phyloP scores from a whole-genome alignment of 2,329 filamentous ascomycete genomes.

The Fusarium scirpi region DNA sequence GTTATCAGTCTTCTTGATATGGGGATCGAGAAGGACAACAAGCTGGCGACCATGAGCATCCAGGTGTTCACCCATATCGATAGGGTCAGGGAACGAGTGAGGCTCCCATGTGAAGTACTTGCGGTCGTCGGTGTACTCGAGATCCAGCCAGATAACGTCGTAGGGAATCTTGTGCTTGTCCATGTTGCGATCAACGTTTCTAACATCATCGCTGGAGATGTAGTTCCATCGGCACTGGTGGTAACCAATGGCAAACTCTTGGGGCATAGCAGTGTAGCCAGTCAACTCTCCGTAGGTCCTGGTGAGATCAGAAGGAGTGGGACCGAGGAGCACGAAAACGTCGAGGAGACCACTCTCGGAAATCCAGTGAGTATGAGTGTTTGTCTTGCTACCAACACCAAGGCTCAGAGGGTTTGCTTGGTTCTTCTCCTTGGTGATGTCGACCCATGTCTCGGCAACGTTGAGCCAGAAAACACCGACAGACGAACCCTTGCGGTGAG shows the following conservation, averaged over 20 bases:
- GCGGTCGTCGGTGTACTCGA: constrained; percentile 96
- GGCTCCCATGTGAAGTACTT: constrained; percentile 99
- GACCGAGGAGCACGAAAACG: constrained; percentile 93
- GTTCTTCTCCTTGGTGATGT: constrained; percentile 85
- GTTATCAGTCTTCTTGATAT: constrained; percentile 90
- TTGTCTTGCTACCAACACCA: constrained; percentile 74
- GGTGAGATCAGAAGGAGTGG: constrained; percentile 83
- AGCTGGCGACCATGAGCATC: constrained; percentile 88
- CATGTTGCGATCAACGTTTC: constrained; percentile 95
- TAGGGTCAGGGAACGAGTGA: constrained; percentile 86
- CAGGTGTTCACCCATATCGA: constrained; percentile 88
- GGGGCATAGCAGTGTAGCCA: constrained; percentile 89
- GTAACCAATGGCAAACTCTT: constrained; percentile 92
- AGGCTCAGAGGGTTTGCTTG: constrained; percentile 82
- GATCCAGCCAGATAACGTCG: constrained; percentile 98
- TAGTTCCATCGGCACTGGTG: constrained; percentile 99
- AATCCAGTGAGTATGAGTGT: constrained; percentile 95
- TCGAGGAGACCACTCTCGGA: constrained; percentile 92
- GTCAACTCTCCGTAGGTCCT: constrained; percentile 90
- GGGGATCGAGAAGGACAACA: constrained; percentile 94
- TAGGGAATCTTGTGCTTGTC: constrained; percentile 96
- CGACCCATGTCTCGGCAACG: constrained; percentile 96
- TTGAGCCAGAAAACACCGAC: constrained; percentile 99
- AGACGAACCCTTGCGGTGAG: constrained; percentile 91
- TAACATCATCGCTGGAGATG: constrained; percentile 95